These are phyloP conservation scores for Trichosporon inkin DNA, from an alignment of 1,284 basidiomycete genomes.

Conservation along the genomic window DNA sequence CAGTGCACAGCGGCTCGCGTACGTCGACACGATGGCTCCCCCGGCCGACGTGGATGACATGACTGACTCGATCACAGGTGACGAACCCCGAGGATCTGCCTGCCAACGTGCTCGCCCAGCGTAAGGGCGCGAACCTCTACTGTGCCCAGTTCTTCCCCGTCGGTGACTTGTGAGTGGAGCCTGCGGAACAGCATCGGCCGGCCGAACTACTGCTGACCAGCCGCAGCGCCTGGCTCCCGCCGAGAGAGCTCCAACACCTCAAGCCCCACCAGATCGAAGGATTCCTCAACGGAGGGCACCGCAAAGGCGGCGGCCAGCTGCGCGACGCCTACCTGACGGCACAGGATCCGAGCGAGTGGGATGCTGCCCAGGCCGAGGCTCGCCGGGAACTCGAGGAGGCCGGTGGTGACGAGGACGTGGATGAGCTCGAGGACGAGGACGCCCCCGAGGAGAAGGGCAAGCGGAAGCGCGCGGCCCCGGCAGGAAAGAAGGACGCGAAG, in stretches of 20 bases:
- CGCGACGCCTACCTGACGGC: slow-evolving; percentile 76
- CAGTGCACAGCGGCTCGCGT: slow-evolving; percentile 23
- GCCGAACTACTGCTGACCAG: slow-evolving; percentile 7
- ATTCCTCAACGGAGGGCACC: slow-evolving; percentile 65
- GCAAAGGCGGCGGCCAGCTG: slow-evolving; percentile 72
- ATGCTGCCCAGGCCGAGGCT: slow-evolving; percentile 53
- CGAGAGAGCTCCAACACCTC: slow-evolving; percentile 76
- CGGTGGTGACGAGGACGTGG: slow-evolving; percentile 59
- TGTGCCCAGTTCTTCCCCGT: slow-evolving; percentile 52
- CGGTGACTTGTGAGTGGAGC: slow-evolving; percentile 74
- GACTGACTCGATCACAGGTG: slow-evolving; percentile 30
- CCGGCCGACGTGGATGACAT: not conserved
- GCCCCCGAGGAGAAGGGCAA: slow-evolving; percentile 56
- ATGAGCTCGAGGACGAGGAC: slow-evolving; percentile 57
- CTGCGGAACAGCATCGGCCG: not conserved
- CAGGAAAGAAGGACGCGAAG: slow-evolving; percentile 53
- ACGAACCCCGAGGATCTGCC: slow-evolving; percentile 40
- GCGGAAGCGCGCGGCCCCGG: slow-evolving; percentile 53
- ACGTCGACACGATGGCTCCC: not conserved
- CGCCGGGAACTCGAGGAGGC: slow-evolving; percentile 58
- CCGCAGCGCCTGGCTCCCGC: slow-evolving; percentile 73
- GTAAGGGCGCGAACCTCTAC: slow-evolving; percentile 33
- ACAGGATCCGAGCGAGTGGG: slow-evolving; percentile 71
- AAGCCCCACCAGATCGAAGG: slow-evolving; percentile 75
- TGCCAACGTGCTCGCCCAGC: slow-evolving; percentile 30